Conservation (phyloP, 192 early-diverging fungal species). For the Coemansia sp. region DNA sequence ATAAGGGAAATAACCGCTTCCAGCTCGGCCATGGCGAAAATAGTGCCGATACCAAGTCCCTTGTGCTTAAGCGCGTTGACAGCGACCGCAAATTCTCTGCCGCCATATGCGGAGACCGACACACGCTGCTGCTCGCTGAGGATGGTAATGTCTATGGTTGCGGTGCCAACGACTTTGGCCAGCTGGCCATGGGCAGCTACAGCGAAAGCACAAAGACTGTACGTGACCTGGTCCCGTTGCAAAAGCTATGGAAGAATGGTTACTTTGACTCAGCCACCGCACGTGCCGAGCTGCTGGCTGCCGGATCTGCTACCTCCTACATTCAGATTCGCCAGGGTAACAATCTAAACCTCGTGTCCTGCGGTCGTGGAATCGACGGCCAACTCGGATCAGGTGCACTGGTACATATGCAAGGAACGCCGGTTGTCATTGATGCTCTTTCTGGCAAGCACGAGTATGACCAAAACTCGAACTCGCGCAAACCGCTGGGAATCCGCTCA, state of each 20-base stretch:
- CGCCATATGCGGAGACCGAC: conserved; percentile 26
- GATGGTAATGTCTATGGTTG: conserved; percentile 44
- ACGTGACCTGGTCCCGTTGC: conserved; percentile 16
- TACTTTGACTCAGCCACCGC: conserved; percentile 6
- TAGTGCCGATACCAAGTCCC: neutral
- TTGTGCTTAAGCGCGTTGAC: conserved; percentile 22
- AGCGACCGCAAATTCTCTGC: conserved; percentile 15
- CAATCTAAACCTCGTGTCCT: conserved; percentile 18
- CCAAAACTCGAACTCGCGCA: neutral
- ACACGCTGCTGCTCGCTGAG: conserved; percentile 32
- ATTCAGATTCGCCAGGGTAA: conserved; percentile 14
- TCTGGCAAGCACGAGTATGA: conserved; percentile 25
- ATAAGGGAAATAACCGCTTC: conserved; percentile 18
- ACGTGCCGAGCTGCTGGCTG: conserved; percentile 25
- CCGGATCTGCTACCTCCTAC: conserved; percentile 32
- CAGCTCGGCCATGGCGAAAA: conserved; percentile 24
- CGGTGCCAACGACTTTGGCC: conserved; percentile 48
- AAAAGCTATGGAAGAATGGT: conserved; percentile 24
- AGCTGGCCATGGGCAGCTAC: conserved; percentile 39
- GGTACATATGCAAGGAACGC: conserved; percentile 31
- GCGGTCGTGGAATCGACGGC: conserved; percentile 41
- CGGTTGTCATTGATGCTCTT: conserved; percentile 7
- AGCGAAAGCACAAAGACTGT: conserved; percentile 19
- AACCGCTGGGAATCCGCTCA: conserved; percentile 23
- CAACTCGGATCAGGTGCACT: conserved; percentile 35